Evolutionary conservation across 208 protist genomes (phyloP), one percentile per base, ranked within the genome.

Genomic region (Acanthamoeba castellanii): DNA sequence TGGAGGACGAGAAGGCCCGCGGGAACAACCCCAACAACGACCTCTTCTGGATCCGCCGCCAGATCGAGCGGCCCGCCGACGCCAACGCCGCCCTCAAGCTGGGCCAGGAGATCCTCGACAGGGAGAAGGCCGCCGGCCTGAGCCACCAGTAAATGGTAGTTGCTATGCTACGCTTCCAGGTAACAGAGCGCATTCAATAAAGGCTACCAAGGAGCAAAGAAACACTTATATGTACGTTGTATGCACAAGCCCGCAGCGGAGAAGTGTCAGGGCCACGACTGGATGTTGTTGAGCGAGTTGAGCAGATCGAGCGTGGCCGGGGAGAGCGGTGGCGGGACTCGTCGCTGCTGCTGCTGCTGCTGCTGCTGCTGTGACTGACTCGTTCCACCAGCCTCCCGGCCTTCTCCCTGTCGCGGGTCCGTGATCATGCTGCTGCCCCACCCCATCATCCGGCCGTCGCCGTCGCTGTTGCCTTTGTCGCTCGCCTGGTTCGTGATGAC

Each of bases 231-330:
- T 47, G 45, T 47, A 42, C 37, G 45, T 47, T 47, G 8, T 47
- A 9, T 9, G 9, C 13, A 47, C 45, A 47, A 47, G 45, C 11
- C 45, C 45, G 45, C 1, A 47, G 5, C 13, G 45, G 45, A 47
- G 45, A 47, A 47, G 45, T 2, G 25, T 87, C 50, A 87, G 47
- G 78, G 78, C 78, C 78, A 87, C 0, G 78, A 87, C 78, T 87
- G 78, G 50, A 87, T 87, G 78, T 87, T 87, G 45, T 87, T 87
- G 34, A 87, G 78, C 45, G 78, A 87, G 47, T 87, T 87, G 50
- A 87, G 78, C 25, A 87, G 78, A 2, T 87, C 78, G 45, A 87
- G 78, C 37, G 78, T 87, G 78, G 47, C 37, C 8, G 78, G 78
- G 18, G 78, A 87, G 45, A 87, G 78, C n/a, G 78, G 78, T 59